These are phyloP conservation scores for Harringtonia lauricola DNA, from an alignment of 2,329 filamentous ascomycete species.

Conservation along the genomic window DNA sequence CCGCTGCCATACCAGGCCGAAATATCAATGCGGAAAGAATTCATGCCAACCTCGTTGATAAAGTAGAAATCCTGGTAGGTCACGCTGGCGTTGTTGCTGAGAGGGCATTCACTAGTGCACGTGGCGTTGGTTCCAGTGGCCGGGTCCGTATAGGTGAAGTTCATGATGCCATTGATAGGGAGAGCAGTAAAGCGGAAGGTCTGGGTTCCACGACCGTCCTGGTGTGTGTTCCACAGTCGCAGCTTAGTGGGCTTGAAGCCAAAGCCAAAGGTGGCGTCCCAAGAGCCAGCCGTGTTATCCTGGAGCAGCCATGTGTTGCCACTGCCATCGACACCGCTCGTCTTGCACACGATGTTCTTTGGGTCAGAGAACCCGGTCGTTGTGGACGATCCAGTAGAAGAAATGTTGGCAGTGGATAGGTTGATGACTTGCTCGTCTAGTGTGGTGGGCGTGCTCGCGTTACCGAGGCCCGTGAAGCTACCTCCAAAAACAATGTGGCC, in stretches of 20 bases:
- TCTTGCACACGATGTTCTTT: conserved; percentile 72
- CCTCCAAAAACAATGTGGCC: conserved; percentile 90
- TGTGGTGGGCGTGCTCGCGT: conserved; percentile 55
- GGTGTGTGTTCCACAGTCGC: conserved; percentile 76
- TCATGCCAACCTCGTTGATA: conserved; percentile 81
- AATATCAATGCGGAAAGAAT: conserved; percentile 73
- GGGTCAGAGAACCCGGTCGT: conserved; percentile 62
- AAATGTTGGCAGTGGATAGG: conserved; percentile 65
- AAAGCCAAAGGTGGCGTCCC: conserved; percentile 74
- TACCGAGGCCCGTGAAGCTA: conserved; percentile 77
- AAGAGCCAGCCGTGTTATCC: conserved; percentile 67
- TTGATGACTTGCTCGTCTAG: conserved; percentile 75
- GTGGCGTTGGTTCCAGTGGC: conserved; percentile 52
- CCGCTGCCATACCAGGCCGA: conserved; percentile 79
- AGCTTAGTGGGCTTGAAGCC: conserved; percentile 81
- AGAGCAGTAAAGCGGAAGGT: conserved; percentile 79
- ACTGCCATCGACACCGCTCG: conserved; percentile 50
- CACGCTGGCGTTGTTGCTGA: conserved; percentile 56
- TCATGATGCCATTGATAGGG: conserved; percentile 88
- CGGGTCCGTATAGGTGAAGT: conserved; percentile 81
- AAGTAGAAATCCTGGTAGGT: conserved; percentile 84
- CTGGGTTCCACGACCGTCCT: conserved; percentile 75
- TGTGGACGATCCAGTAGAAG: conserved; percentile 50
- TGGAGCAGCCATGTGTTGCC: conserved; percentile 75
- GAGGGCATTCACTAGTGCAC: conserved; percentile 77